Evolutionary conservation across 108 stramenopile species (phyloP).

Genomic region (Ochromonas danica): DNA sequence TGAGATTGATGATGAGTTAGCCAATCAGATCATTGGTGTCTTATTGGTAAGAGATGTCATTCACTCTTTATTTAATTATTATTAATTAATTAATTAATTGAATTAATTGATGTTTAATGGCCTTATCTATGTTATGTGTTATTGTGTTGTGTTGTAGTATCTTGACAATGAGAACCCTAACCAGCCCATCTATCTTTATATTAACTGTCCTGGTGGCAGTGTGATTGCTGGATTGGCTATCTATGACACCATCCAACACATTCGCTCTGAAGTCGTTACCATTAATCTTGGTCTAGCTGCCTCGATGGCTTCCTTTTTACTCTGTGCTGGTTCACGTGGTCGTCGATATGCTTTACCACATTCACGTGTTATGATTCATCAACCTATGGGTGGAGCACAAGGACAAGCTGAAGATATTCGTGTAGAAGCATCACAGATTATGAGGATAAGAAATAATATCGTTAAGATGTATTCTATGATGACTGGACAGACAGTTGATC

Average conservation of each 20-base stretch:
- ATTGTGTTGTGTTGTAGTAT: slow-evolving; percentile 62
- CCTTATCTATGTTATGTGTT: neutral
- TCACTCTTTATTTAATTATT: neutral
- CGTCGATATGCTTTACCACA: slow-evolving; percentile 81
- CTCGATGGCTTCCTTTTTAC: slow-evolving; percentile 94
- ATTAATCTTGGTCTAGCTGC: slow-evolving; percentile 95
- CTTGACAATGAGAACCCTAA: slow-evolving; percentile 87
- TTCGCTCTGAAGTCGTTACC: slow-evolving; percentile 75
- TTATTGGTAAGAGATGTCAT: slow-evolving; percentile 38
- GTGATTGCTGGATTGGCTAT: slow-evolving; percentile 95
- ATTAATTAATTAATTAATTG: neutral
- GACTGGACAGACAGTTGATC: slow-evolving; percentile 88
- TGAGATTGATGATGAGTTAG: slow-evolving; percentile 96
- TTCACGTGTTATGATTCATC: slow-evolving; percentile 96
- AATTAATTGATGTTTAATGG: neutral
- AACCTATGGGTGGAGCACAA: slow-evolving; percentile 97
- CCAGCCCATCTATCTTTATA: slow-evolving; percentile 97
- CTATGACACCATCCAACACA: slow-evolving; percentile 96
- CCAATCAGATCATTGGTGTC: slow-evolving; percentile 90
- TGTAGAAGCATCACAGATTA: slow-evolving; percentile 89
- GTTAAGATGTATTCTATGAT: slow-evolving; percentile 95
- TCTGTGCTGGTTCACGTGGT: slow-evolving; percentile 88
- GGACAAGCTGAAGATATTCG: slow-evolving; percentile 98
- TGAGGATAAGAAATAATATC: slow-evolving; percentile 94
- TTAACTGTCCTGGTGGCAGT: slow-evolving; percentile 95